Base-by-base conservation (phyloP, 2,329 filamentous ascomycete species). In the Chrysoporthe cubensis region DNA sequence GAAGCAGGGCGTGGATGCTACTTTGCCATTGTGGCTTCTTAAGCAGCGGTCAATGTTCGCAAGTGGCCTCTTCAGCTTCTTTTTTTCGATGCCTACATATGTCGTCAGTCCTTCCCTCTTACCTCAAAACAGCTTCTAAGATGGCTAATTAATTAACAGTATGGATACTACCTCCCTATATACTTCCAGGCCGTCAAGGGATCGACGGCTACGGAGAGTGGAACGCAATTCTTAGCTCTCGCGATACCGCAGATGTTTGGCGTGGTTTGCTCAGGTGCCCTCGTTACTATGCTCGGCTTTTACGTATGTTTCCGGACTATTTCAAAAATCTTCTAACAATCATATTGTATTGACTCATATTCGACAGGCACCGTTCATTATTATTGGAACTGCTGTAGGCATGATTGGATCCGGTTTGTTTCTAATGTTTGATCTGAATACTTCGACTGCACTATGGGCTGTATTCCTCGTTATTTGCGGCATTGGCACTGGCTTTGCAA, bases 131-230 rank as follows among this genome's bases (percentile, higher is more conserved):
- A 42, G 11, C 6, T 42, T 42, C 40, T 42, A 46, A 46, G 44
- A 21, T 18, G 9, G 9, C 44, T 16, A 64, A 43, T 44, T 1
- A 8, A 4, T 4, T 43, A 4, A 14, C 32, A 56, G 50, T 57
- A 64, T 37, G 62, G 37, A 7, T 69, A 66, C 43, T 62, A 69
- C 43, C 21, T 69, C 3, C 67, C 67, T 16, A 63, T 63, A 42
- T 69, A 69, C 43, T 69, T 69, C 26, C 67, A 69, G n/a, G 67
- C 67, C 2, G 64, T 69, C 1, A 44, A 62, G n/a, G 63, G 63
- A 4, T 56, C 62, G 11, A 46, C 66, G 21, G 43, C 66, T 34
- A 63, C 64, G 14, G 14, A 68, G 18, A 68, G 66, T 32, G 66
- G 62, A 16, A 65, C 64, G 42, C 58, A 65, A 40, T 61, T 62